Evolutionary conservation across 2,329 filamentous ascomycete genomes (phyloP).

Genomic region (Capronia epimyces): DNA sequence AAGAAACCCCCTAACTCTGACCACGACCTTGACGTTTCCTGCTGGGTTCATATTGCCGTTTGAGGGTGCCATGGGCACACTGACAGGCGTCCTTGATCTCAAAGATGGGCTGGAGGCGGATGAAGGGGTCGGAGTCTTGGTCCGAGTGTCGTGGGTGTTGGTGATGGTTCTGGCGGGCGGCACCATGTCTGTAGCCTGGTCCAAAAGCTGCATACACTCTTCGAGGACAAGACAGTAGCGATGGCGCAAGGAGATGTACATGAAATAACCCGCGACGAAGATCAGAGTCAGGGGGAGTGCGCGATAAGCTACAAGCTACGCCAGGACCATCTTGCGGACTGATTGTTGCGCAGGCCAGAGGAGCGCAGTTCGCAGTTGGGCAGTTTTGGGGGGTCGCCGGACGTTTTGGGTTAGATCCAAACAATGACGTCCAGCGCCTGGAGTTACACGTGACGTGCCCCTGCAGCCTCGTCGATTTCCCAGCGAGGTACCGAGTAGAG

Average conservation of each 20-base stretch:
- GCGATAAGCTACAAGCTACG: background rate
- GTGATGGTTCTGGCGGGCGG: constrained; percentile 21
- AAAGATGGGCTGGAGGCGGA: constrained; percentile 74
- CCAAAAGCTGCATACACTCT: constrained; percentile 22
- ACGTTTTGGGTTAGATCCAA: constrained; percentile 23
- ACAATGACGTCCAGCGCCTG: constrained; percentile 19
- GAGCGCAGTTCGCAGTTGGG: background rate
- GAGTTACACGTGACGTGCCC: background rate
- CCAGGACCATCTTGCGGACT: background rate
- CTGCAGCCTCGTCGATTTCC: no score
- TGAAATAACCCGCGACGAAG: constrained; percentile 9
- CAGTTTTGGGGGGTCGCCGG: background rate
- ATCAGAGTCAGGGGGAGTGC: background rate
- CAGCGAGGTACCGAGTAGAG: no score
- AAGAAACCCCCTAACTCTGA: constrained; percentile 72
- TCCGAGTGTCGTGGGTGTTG: constrained; percentile 17
- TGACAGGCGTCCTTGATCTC: constrained; percentile 64
- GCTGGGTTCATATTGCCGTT: constrained; percentile 51
- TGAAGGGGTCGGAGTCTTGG: constrained; percentile 47
- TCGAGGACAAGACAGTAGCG: constrained; percentile 20
- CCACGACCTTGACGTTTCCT: constrained; percentile 77
- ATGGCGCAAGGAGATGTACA: constrained; percentile 22
- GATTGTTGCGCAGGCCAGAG: background rate
- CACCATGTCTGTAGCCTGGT: constrained; percentile 19
- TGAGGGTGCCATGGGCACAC: constrained; percentile 45